Conservation (phyloP, 2,329 filamentous ascomycete species). For the Colletotrichum simmondsii region DNA sequence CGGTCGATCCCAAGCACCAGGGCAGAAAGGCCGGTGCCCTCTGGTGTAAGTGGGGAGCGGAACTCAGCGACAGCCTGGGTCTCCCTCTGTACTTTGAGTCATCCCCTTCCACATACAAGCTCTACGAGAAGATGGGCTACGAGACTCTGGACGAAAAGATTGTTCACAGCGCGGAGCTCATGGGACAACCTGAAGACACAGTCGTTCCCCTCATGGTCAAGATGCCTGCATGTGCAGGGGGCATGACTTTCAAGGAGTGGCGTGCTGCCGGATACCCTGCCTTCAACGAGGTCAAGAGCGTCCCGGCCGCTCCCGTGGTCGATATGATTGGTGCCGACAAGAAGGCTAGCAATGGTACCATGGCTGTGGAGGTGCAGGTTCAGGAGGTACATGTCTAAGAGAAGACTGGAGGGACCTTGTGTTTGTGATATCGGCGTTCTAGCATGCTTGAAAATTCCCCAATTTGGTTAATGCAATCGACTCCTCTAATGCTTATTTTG, state of each 20-base stretch:
- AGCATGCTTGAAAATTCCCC: constrained; percentile 7
- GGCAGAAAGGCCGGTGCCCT: constrained; percentile 53
- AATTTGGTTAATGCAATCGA: neutral
- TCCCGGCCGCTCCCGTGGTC: neutral
- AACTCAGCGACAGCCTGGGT: constrained; percentile 46
- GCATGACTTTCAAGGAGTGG: constrained; percentile 49
- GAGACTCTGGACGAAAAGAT: constrained; percentile 50
- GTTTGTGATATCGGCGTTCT: neutral
- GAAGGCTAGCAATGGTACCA: neutral
- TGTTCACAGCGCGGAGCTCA: constrained; percentile 48
- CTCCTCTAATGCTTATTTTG: neutral
- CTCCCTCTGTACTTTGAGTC: constrained; percentile 60
- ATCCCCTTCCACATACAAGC: constrained; percentile 50
- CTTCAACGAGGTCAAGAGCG: constrained; percentile 27
- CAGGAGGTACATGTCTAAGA: constrained; percentile 15
- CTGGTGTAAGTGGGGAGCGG: constrained; percentile 53
- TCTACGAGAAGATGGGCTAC: constrained; percentile 61
- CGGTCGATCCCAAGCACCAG: constrained; percentile 55
- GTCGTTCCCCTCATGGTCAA: constrained; percentile 54
- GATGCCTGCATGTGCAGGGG: constrained; percentile 48
- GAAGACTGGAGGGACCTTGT: neutral
- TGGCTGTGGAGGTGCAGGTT: constrained; percentile 23
- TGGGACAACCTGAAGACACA: constrained; percentile 48
- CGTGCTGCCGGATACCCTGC: constrained; percentile 32
- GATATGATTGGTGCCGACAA: neutral